Conservation (phyloP, 2,329 filamentous ascomycete genomes). For the Tolypocladium tropicale region DNA sequence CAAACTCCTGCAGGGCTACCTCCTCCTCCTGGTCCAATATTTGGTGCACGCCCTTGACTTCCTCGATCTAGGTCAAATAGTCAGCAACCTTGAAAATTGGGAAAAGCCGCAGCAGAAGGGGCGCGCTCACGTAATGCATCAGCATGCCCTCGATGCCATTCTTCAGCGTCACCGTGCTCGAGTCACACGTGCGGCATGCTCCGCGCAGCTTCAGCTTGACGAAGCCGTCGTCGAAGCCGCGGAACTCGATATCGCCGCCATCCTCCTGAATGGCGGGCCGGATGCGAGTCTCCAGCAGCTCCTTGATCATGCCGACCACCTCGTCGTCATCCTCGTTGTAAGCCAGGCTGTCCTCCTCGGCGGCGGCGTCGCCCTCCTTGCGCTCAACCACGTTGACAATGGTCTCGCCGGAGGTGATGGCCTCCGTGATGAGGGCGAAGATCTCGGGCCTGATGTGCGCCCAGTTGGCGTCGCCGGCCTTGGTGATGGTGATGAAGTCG, state of each 20-base stretch:
- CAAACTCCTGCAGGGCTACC: slow-evolving; percentile 77
- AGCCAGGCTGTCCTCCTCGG: slow-evolving; percentile 57
- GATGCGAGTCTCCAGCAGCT: slow-evolving; percentile 89
- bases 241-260: slow-evolving; percentile 92
- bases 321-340: slow-evolving; percentile 90
- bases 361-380: slow-evolving; percentile 36
- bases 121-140: slow-evolving; percentile 74
- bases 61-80: slow-evolving; percentile 60
- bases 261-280: slow-evolving; percentile 95
- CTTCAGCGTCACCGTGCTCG: slow-evolving; percentile 91
- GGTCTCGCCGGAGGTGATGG: slow-evolving; percentile 70
- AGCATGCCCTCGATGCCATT: slow-evolving; percentile 98
- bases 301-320: slow-evolving; percentile 97
- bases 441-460: slow-evolving; percentile 91
- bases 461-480: slow-evolving; percentile 81
- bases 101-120: not conserved
- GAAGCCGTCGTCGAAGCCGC: slow-evolving; percentile 73
- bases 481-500: slow-evolving; percentile 96
- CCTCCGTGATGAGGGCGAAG: slow-evolving; percentile 89
- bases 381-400: slow-evolving; percentile 65
- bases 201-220: slow-evolving; percentile 84
- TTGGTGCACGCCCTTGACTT: slow-evolving; percentile 87
- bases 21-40: slow-evolving; percentile 89
- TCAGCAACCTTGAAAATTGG: not conserved
- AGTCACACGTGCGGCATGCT: slow-evolving; percentile 92